Evolutionary conservation across 2,329 filamentous ascomycete genomes (phyloP).

Genomic region (Fusarium cicatricum): DNA sequence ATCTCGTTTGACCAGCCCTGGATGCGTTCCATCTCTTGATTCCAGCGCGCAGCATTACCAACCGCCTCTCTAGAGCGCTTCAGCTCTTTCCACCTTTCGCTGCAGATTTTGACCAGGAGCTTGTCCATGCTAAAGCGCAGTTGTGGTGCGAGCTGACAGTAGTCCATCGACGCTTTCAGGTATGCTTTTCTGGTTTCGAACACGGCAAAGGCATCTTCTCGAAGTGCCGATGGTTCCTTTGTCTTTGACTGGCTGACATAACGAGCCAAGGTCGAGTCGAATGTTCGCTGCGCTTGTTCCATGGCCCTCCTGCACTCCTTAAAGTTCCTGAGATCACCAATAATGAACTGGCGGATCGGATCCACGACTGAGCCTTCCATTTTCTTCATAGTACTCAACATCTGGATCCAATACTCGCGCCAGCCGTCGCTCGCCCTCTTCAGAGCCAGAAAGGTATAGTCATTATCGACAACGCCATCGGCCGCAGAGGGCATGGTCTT

Average conservation of each 20-base stretch:
- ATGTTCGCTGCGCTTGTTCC: constrained; percentile 82
- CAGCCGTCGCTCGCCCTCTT: constrained; percentile 86
- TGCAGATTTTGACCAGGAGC: constrained; percentile 83
- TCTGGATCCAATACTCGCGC: constrained; percentile 85
- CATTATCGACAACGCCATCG: constrained; percentile 89
- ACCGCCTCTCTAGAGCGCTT: constrained; percentile 73
- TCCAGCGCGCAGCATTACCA: constrained; percentile 71
- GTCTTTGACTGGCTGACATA: constrained; percentile 89
- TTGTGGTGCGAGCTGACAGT: constrained; percentile 87
- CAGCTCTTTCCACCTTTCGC: constrained; percentile 90
- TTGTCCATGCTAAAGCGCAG: constrained; percentile 85
- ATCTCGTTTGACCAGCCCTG: constrained; percentile 94
- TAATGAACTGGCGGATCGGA: constrained; percentile 80
- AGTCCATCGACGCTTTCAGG: constrained; percentile 91
- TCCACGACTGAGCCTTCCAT: constrained; percentile 82
- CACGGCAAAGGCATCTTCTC: constrained; percentile 95
- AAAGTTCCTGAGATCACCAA: constrained; percentile 82
- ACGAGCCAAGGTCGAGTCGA: constrained; percentile 81
- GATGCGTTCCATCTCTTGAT: constrained; percentile 86
- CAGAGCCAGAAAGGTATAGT: constrained; percentile 90
- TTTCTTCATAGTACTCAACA: constrained; percentile 77
- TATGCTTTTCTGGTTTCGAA: constrained; percentile 93
- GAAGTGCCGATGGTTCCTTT: constrained; percentile 88
- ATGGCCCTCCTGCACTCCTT: constrained; percentile 82
- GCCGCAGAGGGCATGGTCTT: constrained; percentile 80